These are phyloP conservation scores for Penicillium tannophilum DNA, from an alignment of 495 filamentous ascomycete species.

Conservation along the genomic window DNA sequence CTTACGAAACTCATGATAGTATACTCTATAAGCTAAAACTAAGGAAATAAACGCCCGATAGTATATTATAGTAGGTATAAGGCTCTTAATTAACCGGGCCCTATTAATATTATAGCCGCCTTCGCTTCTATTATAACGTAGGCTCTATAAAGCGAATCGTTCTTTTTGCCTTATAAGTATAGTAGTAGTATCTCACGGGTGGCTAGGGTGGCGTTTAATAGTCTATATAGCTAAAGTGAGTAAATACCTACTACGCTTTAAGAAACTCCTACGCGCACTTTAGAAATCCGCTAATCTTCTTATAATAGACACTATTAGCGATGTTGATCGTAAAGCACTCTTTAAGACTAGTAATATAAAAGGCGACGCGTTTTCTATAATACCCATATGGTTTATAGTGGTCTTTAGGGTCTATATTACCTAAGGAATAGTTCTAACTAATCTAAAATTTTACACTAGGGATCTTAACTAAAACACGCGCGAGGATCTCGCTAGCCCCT, in stretches of 20 bases:
- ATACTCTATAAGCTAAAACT: not conserved
- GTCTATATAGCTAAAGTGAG: no score
- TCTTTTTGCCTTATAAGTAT: not conserved
- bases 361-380: slow-evolving; percentile 13
- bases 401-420: slow-evolving; percentile 7
- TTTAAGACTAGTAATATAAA: slow-evolving; percentile 9
- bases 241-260: no score
- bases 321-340: slow-evolving; percentile 10
- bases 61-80: not conserved
- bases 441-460: slow-evolving; percentile 6
- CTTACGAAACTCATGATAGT: no score
- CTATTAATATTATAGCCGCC: not conserved
- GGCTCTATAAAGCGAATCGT: not conserved
- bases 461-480: not conserved
- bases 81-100: not conserved
- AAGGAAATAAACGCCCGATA: not conserved
- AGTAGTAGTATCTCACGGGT: not conserved
- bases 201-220: no score
- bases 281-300: slow-evolving; percentile 16
- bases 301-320: not conserved
- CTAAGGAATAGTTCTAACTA: slow-evolving; percentile 1
- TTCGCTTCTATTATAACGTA: not conserved
- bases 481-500: not conserved
- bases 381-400: slow-evolving; percentile 14
- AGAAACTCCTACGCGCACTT: slow-evolving; percentile 9